Evolutionary conservation across 495 filamentous ascomycete genomes (phyloP).

Genomic region (Oleoguttula mirabilis): DNA sequence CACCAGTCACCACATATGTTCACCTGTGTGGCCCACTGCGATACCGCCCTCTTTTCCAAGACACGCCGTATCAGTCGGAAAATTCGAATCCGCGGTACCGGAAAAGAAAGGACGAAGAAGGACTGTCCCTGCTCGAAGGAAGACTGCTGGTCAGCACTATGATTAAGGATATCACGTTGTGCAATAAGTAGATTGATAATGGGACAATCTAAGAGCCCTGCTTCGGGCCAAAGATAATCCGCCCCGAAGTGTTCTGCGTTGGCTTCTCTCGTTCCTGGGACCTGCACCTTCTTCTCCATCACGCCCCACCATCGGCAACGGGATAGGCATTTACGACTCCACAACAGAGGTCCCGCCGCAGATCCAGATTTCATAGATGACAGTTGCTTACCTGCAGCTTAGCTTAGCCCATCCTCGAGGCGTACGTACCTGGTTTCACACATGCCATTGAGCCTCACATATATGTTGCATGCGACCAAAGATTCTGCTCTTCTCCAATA

Average conservation of each 20-base stretch:
- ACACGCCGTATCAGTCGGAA: too few species aligned
- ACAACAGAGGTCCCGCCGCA: background rate
- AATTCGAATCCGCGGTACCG: too few species aligned
- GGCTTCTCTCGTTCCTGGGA: background rate
- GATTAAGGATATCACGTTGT: too few species aligned
- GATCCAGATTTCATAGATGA: background rate
- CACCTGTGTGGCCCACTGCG: too few species aligned
- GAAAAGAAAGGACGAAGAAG: too few species aligned
- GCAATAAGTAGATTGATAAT: background rate
- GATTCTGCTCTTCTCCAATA: background rate
- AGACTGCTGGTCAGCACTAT: too few species aligned
- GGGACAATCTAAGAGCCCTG: background rate
- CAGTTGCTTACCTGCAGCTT: background rate
- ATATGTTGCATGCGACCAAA: background rate
- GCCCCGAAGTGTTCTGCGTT: background rate
- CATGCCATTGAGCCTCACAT: background rate
- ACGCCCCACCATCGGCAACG: background rate
- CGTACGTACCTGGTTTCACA: background rate
- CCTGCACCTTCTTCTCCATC: background rate
- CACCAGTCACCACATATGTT: too few species aligned
- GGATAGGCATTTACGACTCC: background rate
- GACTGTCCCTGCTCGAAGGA: too few species aligned
- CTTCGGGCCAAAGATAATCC: background rate
- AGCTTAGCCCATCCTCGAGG: background rate
- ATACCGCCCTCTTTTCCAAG: too few species aligned